Percentiles rank a stretch among this genome's conserved stretches.
These are phyloP conservation scores for Magnusiomyces fungicola DNA, from an alignment of 1,139 yeast species.

Conservation along the genomic window DNA sequence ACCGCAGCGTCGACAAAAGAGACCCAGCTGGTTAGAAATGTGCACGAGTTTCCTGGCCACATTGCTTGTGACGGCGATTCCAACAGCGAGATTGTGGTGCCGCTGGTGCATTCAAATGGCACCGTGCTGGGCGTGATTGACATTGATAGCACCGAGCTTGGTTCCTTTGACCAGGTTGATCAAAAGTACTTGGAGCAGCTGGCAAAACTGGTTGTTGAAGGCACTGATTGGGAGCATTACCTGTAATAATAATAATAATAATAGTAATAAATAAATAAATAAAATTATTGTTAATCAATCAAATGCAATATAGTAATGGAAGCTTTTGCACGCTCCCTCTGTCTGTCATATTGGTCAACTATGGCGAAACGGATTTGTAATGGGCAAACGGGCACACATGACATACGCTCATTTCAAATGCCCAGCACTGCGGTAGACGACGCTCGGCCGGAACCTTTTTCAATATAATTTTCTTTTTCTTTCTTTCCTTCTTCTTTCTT, in stretches of 20 bases:
- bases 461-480: too few relatives aligned
- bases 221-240: background rate
- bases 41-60: conserved; percentile 76
- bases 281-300: background rate
- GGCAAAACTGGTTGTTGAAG: conserved; percentile 38
- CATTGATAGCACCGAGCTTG: conserved; percentile 60
- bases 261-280: background rate
- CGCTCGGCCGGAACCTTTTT: too few relatives aligned
- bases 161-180: conserved; percentile 66
- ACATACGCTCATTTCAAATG: too few relatives aligned
- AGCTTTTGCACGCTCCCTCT: too few relatives aligned
- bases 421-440: too few relatives aligned
- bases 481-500: too few relatives aligned
- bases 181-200: conserved; percentile 51
- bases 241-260: background rate
- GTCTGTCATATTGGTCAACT: too few relatives aligned
- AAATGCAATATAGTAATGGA: background rate
- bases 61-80: conserved; percentile 98
- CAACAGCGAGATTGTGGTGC: conserved; percentile 87
- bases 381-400: too few relatives aligned
- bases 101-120: conserved; percentile 43
- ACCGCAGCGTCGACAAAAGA: conserved; percentile 51
- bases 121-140: conserved; percentile 70
- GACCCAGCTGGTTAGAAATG: conserved; percentile 75
- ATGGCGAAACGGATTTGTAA: too few relatives aligned